phyloP scores from a whole-genome alignment of 148 eudicot genomes.

The Heliamphora exappendiculata region DNA sequence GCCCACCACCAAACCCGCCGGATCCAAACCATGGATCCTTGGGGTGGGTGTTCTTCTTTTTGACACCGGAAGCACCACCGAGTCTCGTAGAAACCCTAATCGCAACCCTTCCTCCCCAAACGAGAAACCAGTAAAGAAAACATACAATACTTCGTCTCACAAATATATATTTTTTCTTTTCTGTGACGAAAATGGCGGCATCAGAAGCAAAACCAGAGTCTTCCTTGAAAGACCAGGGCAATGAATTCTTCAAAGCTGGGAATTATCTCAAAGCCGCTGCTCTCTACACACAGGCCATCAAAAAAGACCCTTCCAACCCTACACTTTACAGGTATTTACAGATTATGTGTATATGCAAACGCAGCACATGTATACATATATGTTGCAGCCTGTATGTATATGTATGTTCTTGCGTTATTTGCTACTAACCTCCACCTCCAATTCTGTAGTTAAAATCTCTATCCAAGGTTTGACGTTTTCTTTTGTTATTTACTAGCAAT shows the following conservation, averaged over 20 bases:
- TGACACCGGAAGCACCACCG: not conserved
- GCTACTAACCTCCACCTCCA: not conserved
- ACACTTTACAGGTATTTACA: slow-evolving; percentile 66
- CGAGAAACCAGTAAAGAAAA: too few species aligned
- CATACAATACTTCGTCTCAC: too few species aligned
- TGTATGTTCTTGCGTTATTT: not conserved
- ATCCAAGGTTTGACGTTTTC: not conserved
- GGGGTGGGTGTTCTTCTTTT: not conserved
- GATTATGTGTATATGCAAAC: not conserved
- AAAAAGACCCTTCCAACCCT: slow-evolving; percentile 65
- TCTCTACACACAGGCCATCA: slow-evolving; percentile 90
- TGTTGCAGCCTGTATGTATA: not conserved
- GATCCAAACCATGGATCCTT: not conserved
- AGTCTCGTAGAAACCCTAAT: not conserved
- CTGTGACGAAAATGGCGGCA: slow-evolving; percentile 40
- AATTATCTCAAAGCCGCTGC: slow-evolving; percentile 93
- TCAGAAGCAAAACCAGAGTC: slow-evolving; percentile 23
- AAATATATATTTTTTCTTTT: too few species aligned
- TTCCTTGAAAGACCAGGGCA: slow-evolving; percentile 71
- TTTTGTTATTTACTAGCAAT: not conserved
- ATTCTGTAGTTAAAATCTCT: not conserved
- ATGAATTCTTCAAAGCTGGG: slow-evolving; percentile 71
- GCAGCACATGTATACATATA: not conserved
- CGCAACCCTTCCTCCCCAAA: not conserved
- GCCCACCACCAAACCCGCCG: not conserved